A percentile compares a stretch with the other conserved stretches of the same genome.
These are phyloP conservation scores for Glycyrrhiza uralensis DNA, from an alignment of 306 rosid genomes.

Conservation along the genomic window DNA sequence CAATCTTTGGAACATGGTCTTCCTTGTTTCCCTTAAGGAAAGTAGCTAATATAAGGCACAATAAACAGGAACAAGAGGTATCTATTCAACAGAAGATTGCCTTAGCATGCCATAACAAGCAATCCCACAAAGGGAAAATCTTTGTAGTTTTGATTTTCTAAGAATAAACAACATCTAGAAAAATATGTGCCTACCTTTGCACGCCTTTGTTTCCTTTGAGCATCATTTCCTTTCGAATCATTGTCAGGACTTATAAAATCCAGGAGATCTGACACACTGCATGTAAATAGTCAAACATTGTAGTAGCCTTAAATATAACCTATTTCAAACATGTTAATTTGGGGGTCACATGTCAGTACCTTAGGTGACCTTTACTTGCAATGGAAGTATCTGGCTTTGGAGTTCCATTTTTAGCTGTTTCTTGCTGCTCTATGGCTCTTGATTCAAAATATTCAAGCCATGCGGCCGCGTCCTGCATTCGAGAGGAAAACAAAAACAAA, in stretches of 20 bases:
- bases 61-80: background rate
- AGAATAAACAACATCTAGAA: background rate
- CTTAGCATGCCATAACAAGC: background rate
- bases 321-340: slow-evolving; percentile 44
- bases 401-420: slow-evolving; percentile 86
- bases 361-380: slow-evolving; percentile 99
- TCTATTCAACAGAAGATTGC: slow-evolving; percentile 5
- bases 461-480: slow-evolving; percentile 87
- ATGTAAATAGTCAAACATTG: slow-evolving; percentile 34
- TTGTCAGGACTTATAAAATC: slow-evolving; percentile 90
- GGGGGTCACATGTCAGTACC: slow-evolving; percentile 88
- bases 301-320: slow-evolving; percentile 24
- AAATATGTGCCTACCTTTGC: slow-evolving; percentile 63
- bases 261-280: slow-evolving; percentile 95
- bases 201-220: slow-evolving; percentile 79
- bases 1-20: slow-evolving; percentile 21
- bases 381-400: slow-evolving; percentile 89
- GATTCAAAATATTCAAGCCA: slow-evolving; percentile 98
- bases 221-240: slow-evolving; percentile 58
- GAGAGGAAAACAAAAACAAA: background rate
- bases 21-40: slow-evolving; percentile 20
- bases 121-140: background rate
- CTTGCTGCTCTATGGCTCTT: slow-evolving; percentile 94
- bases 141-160: background rate
- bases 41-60: background rate